Base-by-base conservation (phyloP, 1,284 basidiomycete genomes). In the Austropuccinia psidii region DNA sequence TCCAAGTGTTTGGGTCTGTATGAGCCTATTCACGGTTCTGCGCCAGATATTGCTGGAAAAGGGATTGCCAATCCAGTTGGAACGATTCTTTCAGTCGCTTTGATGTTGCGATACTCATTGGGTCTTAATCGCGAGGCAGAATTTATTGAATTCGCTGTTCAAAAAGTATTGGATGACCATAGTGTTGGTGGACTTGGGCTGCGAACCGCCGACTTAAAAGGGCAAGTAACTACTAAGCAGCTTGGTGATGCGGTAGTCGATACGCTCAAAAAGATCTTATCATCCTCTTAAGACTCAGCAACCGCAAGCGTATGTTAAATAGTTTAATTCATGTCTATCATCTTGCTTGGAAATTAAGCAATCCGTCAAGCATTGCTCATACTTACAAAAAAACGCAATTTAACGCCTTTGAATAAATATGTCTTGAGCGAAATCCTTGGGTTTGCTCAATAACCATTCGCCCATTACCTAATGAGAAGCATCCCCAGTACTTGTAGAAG, bases 21-120 rank as follows among this genome's bases (percentile, higher is more conserved):
- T 84, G 95, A 98, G 82, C 95, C 95, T 74, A 95, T 96, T 73
- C 81, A 82, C 76, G 81, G 91, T 65, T 95, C 92, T 39, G 95
- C 95, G 1, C 95, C 95, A 60, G 95, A 98, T 79, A 98, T 98
- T 77, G 93, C 94, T 7, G 93, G 93, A 1, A 84, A 91, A 80
- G 91, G 91, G 37, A 93, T 97, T 78, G 95, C 95, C 76, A 98
- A 98, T 82, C 95, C 95, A 37, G 87, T 98, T 77, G 96, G 95
- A 64, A 97, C 95, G 19, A 98, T 98, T 80, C 88, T 98, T 73
- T 96, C 93, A 72, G 91, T 90, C 4, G 94, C 94, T 2, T 88
- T 98, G 88, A 88, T 98, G 75, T 85, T 98, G 70, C 87, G 94
- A 62, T 98, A 97, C 83, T 98, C 95, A 49, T 87, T 98, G 43